Base-by-base conservation (phyloP, 2,329 filamentous ascomycete genomes). In the Paecilomyces fulvus region DNA sequence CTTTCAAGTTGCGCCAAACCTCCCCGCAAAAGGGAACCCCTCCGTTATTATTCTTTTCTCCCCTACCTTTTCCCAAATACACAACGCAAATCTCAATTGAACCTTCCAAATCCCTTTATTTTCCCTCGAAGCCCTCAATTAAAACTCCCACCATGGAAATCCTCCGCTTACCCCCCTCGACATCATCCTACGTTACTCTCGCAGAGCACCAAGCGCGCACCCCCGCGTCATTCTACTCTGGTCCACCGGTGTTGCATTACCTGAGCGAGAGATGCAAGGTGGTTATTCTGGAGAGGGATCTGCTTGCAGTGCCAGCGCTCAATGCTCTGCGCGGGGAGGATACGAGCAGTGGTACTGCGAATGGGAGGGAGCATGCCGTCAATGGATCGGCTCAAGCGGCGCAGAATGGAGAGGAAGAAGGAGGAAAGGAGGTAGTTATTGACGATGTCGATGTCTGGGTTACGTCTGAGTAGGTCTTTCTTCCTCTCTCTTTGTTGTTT, bases 151-250 rank as follows among this genome's bases (percentile, higher is more conserved):
- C 37, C 37, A 79, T 79, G 76, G 76, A 79, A 65, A 57, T 70
- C 49, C 67, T 78, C 25, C 67, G 61, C 54, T 64, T 67, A 28
- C 58, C 72, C 25, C 76, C 76, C 10, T 66, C 71, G 37, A 53
- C 69, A 30, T 70, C 71, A 17, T 68, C 73, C 25, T 79, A 76
- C 61, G 67, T 74, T 37, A 69, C 75, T 14, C 67, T 79, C 49
- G 68, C 70, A 10, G 71, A 75, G 56, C 75, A 78, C 64, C 76
- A 79, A 58, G 77, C 77, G 50, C 70, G 71, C 54, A 79, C 77
- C 9, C 77, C 77, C 12, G 67, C 68, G 51, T 78, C 77, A 9
- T 79, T 79, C 69, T 73, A 77, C 65, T 65, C 67, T 53, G 75
- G 75, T 17, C 75, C 75, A 3, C 69, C 77, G 49, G 70, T 79